These are phyloP conservation scores for Lactifluus subvellereus DNA, from an alignment of 768 basidiomycete genomes.

Conservation along the genomic window DNA sequence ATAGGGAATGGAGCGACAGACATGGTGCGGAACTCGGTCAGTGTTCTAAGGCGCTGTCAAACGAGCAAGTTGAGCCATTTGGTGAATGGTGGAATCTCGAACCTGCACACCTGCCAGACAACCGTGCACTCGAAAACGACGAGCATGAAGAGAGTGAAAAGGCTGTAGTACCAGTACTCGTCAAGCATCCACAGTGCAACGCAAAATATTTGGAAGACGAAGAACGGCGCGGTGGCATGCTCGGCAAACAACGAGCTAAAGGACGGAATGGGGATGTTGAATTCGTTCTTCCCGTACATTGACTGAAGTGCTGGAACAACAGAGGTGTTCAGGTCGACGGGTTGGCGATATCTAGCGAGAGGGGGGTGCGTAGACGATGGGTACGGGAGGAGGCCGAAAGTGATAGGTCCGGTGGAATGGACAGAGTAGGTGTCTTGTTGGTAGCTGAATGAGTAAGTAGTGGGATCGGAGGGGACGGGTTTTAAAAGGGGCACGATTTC, in stretches of 20 bases:
- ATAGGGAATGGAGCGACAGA: conserved; percentile 87
- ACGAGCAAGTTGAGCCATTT: conserved; percentile 1
- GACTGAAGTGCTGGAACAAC: conserved; percentile 47
- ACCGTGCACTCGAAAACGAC: conserved; percentile 98
- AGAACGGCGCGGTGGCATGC: conserved; percentile 98
- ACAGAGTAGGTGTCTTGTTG: conserved; percentile 90
- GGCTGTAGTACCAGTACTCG: conserved; percentile 98
- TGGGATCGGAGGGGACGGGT: conserved; percentile 48
- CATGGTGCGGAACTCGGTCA: conserved; percentile 97
- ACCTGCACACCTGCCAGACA: conserved; percentile 81
- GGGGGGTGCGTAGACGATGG: conserved; percentile 70
- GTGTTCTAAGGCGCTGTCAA: conserved; percentile 77
- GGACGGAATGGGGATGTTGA: conserved; percentile 94
- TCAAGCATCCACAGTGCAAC: conserved; percentile 97
- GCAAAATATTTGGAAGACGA: conserved; percentile 98
- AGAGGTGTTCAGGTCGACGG: conserved; percentile 47
- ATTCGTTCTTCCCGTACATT: conserved; percentile 90
- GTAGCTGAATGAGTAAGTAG: conserved; percentile 84
- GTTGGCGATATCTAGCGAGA: conserved; percentile 56
- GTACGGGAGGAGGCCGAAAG: conserved; percentile 81
- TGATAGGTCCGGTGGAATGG: conserved; percentile 45
- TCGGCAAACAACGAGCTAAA: conserved; percentile 89
- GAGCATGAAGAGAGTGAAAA: conserved; percentile 98
- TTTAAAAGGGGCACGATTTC: conserved; percentile 79
- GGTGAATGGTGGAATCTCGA: neutral